These are phyloP conservation scores for Capsicum rhomboideum DNA, from an alignment of 257 asterid genomes.

Conservation along the genomic window DNA sequence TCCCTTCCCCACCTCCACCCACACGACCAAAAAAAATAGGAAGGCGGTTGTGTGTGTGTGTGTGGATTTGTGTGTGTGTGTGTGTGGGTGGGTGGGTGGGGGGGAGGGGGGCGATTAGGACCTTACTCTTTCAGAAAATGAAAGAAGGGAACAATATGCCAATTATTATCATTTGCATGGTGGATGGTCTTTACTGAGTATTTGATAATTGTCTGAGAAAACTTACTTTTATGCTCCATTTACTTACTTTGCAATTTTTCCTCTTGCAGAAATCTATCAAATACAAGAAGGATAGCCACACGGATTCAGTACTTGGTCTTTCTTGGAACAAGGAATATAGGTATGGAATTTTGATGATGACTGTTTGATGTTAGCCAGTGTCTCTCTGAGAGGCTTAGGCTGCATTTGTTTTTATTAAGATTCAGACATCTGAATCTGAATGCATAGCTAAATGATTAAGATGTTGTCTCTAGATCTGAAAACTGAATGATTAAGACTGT, in stretches of 20 bases:
- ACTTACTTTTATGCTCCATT: background rate
- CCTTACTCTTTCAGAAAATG: too few relatives aligned
- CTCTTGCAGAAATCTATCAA: constrained; percentile 52
- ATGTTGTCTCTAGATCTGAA: too few relatives aligned
- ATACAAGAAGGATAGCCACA: constrained; percentile 80
- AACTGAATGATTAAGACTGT: too few relatives aligned
- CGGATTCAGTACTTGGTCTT: constrained; percentile 82
- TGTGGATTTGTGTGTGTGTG: too few relatives aligned
- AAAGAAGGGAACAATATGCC: background rate
- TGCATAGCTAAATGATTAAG: too few relatives aligned
- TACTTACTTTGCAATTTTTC: background rate
- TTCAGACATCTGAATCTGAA: too few relatives aligned
- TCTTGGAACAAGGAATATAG: constrained; percentile 94
- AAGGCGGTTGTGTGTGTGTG: too few relatives aligned
- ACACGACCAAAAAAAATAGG: too few relatives aligned
- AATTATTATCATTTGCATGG: background rate
- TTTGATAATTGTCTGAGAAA: background rate
- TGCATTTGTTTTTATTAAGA: too few relatives aligned
- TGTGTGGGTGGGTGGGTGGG: too few relatives aligned
- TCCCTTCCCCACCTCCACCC: too few relatives aligned
- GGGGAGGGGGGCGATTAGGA: too few relatives aligned
- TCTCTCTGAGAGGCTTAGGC: background rate
- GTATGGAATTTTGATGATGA: constrained; percentile 18
- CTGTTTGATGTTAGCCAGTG: background rate
- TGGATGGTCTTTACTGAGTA: background rate